Percentiles rank a stretch among this genome's conserved stretches.
Evolutionary conservation across 139 green algal genomes (phyloP).

Genomic region (Tetratostichococcus sp.): DNA sequence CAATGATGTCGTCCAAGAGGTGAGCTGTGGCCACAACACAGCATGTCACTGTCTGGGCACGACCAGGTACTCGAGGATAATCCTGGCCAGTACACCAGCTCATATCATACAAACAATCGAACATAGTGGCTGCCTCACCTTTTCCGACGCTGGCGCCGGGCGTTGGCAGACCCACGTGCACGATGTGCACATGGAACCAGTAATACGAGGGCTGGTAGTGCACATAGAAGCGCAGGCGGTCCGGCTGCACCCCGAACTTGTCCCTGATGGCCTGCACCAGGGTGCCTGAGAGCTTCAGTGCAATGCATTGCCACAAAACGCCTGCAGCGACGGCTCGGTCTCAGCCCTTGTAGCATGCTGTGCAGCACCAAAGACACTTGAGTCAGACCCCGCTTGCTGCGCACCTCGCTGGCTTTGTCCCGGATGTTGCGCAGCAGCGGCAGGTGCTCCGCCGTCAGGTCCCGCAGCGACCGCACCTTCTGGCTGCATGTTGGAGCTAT

Average conservation of each 20-base stretch:
- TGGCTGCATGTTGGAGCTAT: constrained; percentile 2
- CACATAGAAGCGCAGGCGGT: constrained; percentile 34
- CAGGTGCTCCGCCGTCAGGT: constrained; percentile 33
- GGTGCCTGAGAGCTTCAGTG: neutral
- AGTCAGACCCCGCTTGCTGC: too few relatives aligned
- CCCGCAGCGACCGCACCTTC: constrained; percentile 38
- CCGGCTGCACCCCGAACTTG: constrained; percentile 25
- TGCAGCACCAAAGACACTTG: too few relatives aligned
- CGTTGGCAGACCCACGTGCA: constrained; percentile 19
- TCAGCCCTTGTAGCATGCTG: too few relatives aligned
- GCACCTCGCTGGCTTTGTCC: constrained; percentile 24
- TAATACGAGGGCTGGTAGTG: constrained; percentile 53
- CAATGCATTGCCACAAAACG: too few relatives aligned
- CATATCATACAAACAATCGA: too few relatives aligned
- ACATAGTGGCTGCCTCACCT: neutral
- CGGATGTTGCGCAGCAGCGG: constrained; percentile 49
- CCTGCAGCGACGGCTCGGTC: too few relatives aligned
- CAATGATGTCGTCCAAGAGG: constrained; percentile 54
- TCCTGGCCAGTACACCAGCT: too few relatives aligned
- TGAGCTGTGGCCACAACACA: constrained; percentile 16
- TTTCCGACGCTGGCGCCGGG: constrained; percentile 18
- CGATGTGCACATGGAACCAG: constrained; percentile 50
- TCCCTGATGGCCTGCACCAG: constrained; percentile 34
- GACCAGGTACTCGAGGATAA: too few relatives aligned
- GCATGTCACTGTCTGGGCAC: too few relatives aligned